Evolutionary conservation across 1,139 yeast genomes (phyloP), one percentile per base, ranked within the genome.

Genomic region (Candida sojae): DNA sequence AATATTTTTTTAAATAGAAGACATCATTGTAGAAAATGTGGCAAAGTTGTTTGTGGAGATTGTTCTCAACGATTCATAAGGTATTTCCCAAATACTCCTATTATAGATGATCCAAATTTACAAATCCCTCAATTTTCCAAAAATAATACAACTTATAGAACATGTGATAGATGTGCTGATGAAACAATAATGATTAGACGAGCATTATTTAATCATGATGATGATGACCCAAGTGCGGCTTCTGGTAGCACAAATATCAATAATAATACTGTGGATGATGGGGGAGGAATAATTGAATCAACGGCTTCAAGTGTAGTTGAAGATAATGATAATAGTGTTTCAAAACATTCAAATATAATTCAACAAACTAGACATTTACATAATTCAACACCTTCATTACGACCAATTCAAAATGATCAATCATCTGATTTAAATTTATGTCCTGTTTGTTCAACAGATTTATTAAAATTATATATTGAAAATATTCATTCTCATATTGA

Each of bases 21-120:
- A 53, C 99, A 95, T 67, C 99, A 93, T 67, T 93, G 99, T 64
- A 75, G 96, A 61, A 80, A 85, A 63, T 88, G 97, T 73, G 93
- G 97, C 37, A 66, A 82, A 47, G 85, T 88, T 5, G 87, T 84
- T 28, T 87, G 97, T 68, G 83, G 83, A 39, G 57, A 70, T 48
- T 85, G 96, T 63, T 82, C 96, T 25, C 62, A 70, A 11, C 74
- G 77, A 26, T 62, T 65, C 34, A 71, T 78, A 11, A 66, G 60
- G 35, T 79, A 77, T 59, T 70, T 75, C 51, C 68, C 77, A 34
- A 67, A 68, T 47, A 70, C 81, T 0, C 57, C 62, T 34, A 66
- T 78, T 3, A 70, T 70, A 28, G 37, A 47, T 13, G 48, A 39
- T 13, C 46, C 48, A 17, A 46, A 44, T 34, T 33, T 45, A 17